phyloP scores from a whole-genome alignment of 2,329 filamentous ascomycete genomes.

The Thermoascus crustaceus region DNA sequence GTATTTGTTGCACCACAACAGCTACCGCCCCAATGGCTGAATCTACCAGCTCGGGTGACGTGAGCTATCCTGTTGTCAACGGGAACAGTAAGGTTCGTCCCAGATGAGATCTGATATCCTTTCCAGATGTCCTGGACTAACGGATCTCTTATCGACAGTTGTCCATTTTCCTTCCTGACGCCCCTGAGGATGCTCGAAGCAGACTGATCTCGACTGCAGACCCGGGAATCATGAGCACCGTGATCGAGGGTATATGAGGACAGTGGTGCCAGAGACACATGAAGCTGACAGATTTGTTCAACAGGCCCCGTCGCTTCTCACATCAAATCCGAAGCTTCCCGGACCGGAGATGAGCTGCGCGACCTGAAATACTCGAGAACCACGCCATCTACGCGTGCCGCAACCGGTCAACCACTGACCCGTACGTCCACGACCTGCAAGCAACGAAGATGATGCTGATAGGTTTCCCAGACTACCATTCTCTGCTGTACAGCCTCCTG shows the following conservation, averaged over 20 bases:
- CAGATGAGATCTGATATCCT: neutral
- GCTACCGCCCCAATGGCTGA: conserved; percentile 22
- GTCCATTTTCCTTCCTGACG: too few relatives aligned
- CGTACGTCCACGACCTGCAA: conserved; percentile 33
- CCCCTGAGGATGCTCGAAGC: too few relatives aligned
- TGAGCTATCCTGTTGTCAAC: conserved; percentile 31
- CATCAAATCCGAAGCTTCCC: conserved; percentile 48
- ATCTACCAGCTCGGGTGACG: conserved; percentile 19
- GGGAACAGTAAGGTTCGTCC: conserved; percentile 31
- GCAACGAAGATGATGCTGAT: conserved; percentile 10
- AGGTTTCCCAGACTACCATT: conserved; percentile 51
- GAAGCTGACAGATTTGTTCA: conserved; percentile 8
- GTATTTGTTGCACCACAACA: conserved; percentile 16
- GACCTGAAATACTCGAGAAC: conserved; percentile 49
- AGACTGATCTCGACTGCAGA: neutral
- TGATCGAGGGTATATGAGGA: neutral
- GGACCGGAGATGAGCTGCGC: conserved; percentile 50
- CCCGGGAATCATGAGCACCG: neutral
- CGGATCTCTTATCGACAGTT: conserved; percentile 2
- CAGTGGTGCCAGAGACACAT: conserved; percentile 5
- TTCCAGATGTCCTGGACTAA: too few relatives aligned
- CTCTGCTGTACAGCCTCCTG: conserved; percentile 57
- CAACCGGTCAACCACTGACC: conserved; percentile 55
- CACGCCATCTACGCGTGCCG: conserved; percentile 46
- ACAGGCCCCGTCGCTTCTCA: conserved; percentile 49